Evolutionary conservation across 345 rosid species (phyloP), one percentile per base, ranked within the genome.

Genomic region (Brassica nigra): DNA sequence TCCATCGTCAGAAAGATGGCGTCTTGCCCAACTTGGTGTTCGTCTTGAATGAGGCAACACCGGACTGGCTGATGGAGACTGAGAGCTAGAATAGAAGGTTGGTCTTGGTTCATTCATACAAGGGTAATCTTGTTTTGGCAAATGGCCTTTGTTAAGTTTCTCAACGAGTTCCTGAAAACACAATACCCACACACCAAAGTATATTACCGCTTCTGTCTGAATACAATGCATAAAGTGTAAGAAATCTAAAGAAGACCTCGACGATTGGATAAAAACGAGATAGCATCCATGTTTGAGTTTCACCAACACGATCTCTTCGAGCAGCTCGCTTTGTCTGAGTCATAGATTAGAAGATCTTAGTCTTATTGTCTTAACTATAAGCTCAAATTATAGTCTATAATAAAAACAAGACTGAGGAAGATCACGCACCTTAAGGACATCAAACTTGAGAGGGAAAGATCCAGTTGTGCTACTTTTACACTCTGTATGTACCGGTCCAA

Each of bases 191-290:
- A 70, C 67, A 59, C 55, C 37, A 62, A 81, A 70, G 58, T 15
- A 47, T 49, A 64, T 71, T 9, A 62, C 5, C 9, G 11, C 0
- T 42, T 6, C 8, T 42, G 58, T 63, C 47, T 8, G 68, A 36
- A 44, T 4, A 70, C 49, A 57, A 23, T 65, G 23, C 34, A 12
- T 11, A 18, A 29, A 49, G 44, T 54, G 33, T 28, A 0, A 0
- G 30, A 8, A 31, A 7, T 61, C 2, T 52, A 52, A 44, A 15
- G 49, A 14, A 55, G 85, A 93, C 99, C 98, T 95, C 99, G 64
- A 95, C 73, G 82, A 95, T 83, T 10, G 99, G 99, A 77, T 93
- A 95, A 84, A 95, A 95, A 68, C 98, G 93, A 54, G 99, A 91
- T 8, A 91, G 70, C 71, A 87, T 89, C 99, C 98, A 95, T 49